Base-by-base conservation (phyloP, 805 yeast species). In the Phaffomyces thermotolerans region DNA sequence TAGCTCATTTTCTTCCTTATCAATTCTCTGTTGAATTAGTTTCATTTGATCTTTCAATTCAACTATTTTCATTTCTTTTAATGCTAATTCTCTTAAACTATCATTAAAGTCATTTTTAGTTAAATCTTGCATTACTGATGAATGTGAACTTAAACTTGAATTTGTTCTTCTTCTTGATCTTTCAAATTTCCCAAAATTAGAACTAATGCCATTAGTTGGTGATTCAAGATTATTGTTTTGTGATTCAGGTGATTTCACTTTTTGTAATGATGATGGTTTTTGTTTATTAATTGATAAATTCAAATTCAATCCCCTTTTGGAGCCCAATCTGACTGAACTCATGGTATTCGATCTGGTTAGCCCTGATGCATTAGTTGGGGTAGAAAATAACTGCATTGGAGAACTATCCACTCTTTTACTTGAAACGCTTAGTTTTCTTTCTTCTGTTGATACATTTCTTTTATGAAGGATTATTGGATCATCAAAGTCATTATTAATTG, bases 61-160 rank as follows among this genome's bases (percentile, higher is more conserved):
- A 40, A 83, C 72, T 25, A 83, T 66, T 23, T 73, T 75, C 75
- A 80, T 75, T 56, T 84, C 93, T 54, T 81, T 83, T 34, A 76
- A 65, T 0, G 91, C 91, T 37, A 84, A 62, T 8, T 71, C 63
- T 48, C 86, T 69, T 39, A 83, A 61, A 39, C 79, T 74, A 5
- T 72, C 76, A 45, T 76, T 78, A 6, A 81, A 65, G 34, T 71
- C 78, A 15, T 49, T 57, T 17, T 51, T 52, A 18, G 50, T 51
- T 4, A 34, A 17, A 6, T 47, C 46, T 14, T 48, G 41, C 9
- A 18, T 37, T 20, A 39, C n/a, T 1, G 55, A 41, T 2, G 51
- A 45, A 22, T 40, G 43, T 9, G 42, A 34, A 31, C 51, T 48
- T 20, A 45, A 14, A 31, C 49, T 43, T n/a, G 53, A 52, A 29